phyloP scores from a whole-genome alignment of 768 basidiomycete species.

The Stropharia rugosoannulata region DNA sequence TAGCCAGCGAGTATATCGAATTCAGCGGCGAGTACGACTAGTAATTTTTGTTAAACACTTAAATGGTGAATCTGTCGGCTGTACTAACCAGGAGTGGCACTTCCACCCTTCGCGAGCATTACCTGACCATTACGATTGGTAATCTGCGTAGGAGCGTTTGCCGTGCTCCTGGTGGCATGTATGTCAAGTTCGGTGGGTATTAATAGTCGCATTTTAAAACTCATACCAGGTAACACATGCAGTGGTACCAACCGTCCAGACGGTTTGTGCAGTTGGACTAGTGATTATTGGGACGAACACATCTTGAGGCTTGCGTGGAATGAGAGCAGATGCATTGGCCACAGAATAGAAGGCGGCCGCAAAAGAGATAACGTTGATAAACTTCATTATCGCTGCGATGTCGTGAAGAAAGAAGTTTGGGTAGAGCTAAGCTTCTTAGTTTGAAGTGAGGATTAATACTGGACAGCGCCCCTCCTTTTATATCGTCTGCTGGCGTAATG shows the following conservation, averaged over 20 bases:
- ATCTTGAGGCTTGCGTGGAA: not conserved
- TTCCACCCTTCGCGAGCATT: not conserved
- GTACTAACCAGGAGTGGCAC: not conserved
- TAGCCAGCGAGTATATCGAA: slow-evolving; percentile 1
- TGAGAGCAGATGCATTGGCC: not conserved
- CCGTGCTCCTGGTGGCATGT: not conserved
- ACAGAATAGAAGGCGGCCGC: not conserved
- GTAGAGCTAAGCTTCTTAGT: no score
- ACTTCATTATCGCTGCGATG: not conserved
- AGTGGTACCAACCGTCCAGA: not conserved
- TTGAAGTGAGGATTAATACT: no score
- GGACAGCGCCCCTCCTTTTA: no score
- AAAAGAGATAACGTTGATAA: not conserved
- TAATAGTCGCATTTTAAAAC: not conserved
- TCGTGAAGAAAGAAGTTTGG: no score
- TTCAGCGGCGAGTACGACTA: slow-evolving; percentile 3
- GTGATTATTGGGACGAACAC: not conserved
- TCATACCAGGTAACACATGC: not conserved
- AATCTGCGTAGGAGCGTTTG: not conserved
- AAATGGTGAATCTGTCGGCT: not conserved
- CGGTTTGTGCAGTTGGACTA: not conserved
- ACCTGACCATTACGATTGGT: not conserved
- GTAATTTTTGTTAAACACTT: not conserved
- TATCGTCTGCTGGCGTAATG: no score
- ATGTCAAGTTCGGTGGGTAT: not conserved